These are phyloP conservation scores for Nannizziopsis arthrosporioides DNA, from an alignment of 2,329 filamentous ascomycete species.

Conservation along the genomic window DNA sequence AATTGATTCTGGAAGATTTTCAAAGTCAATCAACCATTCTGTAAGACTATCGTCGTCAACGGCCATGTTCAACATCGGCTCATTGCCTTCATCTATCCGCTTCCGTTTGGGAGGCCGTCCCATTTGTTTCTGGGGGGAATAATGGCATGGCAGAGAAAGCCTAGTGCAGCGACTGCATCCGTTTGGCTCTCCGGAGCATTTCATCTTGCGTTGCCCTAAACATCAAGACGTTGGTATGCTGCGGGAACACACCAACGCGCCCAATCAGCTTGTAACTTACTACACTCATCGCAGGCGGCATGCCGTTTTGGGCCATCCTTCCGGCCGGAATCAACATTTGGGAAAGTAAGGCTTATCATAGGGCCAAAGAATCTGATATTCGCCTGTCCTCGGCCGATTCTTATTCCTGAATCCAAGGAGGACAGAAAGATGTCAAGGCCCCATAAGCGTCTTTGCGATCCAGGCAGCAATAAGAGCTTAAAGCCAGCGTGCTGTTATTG, in stretches of 20 bases:
- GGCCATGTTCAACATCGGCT: not conserved
- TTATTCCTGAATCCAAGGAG: no score
- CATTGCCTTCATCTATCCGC: constrained; percentile 13
- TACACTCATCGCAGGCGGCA: constrained; percentile 40
- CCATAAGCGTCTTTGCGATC: no score
- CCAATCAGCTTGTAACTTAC: constrained; percentile 24
- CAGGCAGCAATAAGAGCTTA: no score
- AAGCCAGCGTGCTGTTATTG: no score
- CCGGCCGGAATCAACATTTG: constrained; percentile 13
- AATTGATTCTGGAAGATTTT: constrained; percentile 14
- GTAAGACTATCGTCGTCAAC: not conserved
- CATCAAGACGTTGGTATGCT: constrained; percentile 14
- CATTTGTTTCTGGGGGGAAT: constrained; percentile 40
- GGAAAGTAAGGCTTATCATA: constrained; percentile 6
- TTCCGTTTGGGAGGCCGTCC: constrained; percentile 36
- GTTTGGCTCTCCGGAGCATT: constrained; percentile 36
- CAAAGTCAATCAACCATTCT: constrained; percentile 5
- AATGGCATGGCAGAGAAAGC: constrained; percentile 34
- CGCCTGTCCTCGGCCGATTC: no score
- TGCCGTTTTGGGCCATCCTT: constrained; percentile 29
- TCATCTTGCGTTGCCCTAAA: constrained; percentile 37
- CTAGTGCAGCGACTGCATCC: constrained; percentile 35
- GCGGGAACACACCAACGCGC: constrained; percentile 3
- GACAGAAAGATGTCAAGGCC: no score
- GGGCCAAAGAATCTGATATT: not conserved